Evolutionary conservation across 164 flowering plant genomes (phyloP), one percentile per base, ranked within the genome.

Genomic region (Saururus chinensis): DNA sequence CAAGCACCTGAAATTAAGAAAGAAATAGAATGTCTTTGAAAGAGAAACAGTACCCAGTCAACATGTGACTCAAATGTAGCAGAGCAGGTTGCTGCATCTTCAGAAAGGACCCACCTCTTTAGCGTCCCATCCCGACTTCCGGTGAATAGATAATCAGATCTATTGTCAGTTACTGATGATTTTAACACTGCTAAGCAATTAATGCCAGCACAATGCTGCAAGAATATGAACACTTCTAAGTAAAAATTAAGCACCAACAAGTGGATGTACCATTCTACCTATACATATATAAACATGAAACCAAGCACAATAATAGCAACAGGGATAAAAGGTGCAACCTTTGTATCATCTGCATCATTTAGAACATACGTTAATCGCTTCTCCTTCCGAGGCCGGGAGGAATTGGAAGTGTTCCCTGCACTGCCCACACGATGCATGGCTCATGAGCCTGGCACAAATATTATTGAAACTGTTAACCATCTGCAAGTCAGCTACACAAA

Each of bases 401-500:
- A 88, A 74, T 74, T 76, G 60, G 80, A 57, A 24, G 84, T 78
- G 71, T 85, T 88, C 58, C 98, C 98, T 0, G 96, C 81, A 77
- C 96, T 92, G 17, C 85, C 93, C 63, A 88, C 98, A 53, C 98
- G 96, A 81, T 92, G 98, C 98, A 89, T 92, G 59, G 83, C 81
- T 64, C 61, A 73, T 62, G 57, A 40, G 35, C 65, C 65, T 62
- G 58, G 20, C 20, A 53, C 11, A 53, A 52, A 19, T 14, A 53
- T 30, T 26, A 55, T 10, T 42, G 17, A 45, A 12, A 45, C 16
- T 2, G 37, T 30, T 30, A 30, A 6, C 37, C 6, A 2, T 30
- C 37, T 30, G 37, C 2, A 30, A 30, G 6, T 30, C 37, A 30
- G 37, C 37, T 30, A 30, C 37, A 30, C 37, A 30, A 30, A 30